A percentile compares a stretch with the other conserved stretches of the same genome.
phyloP scores from a whole-genome alignment of 2,329 filamentous ascomycete genomes.

The Paracoccidioides lutzii region DNA sequence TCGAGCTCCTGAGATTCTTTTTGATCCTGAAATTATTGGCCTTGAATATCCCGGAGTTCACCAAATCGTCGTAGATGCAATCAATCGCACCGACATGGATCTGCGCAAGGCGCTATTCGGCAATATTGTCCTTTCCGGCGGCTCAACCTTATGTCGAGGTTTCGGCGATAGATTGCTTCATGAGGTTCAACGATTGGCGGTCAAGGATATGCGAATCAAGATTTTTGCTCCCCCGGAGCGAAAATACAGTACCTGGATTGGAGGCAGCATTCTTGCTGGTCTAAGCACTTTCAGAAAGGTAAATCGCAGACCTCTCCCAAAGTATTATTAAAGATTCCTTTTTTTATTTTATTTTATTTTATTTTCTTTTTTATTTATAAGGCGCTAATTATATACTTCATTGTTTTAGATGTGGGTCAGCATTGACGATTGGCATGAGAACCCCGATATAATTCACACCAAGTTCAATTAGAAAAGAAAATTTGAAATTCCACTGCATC shows the following conservation, averaged over 20 bases:
- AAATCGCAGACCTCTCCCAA: slow-evolving; percentile 19
- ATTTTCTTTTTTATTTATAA: neutral
- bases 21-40: slow-evolving; percentile 93
- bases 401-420: slow-evolving; percentile 91
- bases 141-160: slow-evolving; percentile 89
- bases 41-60: slow-evolving; percentile 94
- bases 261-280: slow-evolving; percentile 89
- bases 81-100: slow-evolving; percentile 89
- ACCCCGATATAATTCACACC: slow-evolving; percentile 95
- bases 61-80: slow-evolving; percentile 94
- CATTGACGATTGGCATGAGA: slow-evolving; percentile 99
- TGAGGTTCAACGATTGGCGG: slow-evolving; percentile 83
- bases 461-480: slow-evolving; percentile 62
- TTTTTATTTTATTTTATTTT: slow-evolving; percentile 3
- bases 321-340: slow-evolving; percentile 1
- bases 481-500: neutral
- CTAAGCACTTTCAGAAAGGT: slow-evolving; percentile 98
- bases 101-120: slow-evolving; percentile 85
- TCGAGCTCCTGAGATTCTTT: slow-evolving; percentile 90
- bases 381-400: neutral
- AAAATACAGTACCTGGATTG: slow-evolving; percentile 99
- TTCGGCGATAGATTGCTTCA: slow-evolving; percentile 86
- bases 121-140: slow-evolving; percentile 94
- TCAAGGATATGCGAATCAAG: slow-evolving; percentile 99
- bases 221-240: slow-evolving; percentile 96